Percentiles rank a stretch among this genome's conserved stretches.
Conservation (phyloP, 768 basidiomycete genomes). For the Tylopilus sp. region DNA sequence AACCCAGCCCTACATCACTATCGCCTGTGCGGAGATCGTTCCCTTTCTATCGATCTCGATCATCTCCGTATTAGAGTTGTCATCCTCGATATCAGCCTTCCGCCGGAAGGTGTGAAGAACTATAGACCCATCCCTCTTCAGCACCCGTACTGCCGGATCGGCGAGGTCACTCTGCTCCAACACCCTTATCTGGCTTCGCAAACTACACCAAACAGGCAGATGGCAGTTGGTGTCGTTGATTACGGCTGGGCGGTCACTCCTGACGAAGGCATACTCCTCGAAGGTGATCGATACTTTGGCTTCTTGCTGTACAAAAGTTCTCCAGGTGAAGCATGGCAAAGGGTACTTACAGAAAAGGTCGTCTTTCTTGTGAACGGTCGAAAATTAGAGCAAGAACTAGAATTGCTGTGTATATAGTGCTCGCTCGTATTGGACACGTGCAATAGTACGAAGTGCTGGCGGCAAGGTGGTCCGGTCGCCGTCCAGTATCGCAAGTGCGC, state of each 20-base stretch:
- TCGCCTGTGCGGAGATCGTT: slow-evolving; percentile 21
- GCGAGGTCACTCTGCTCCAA: slow-evolving; percentile 2
- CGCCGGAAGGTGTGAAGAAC: not conserved
- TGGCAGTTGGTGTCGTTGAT: slow-evolving; percentile 22
- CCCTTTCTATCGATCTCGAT: slow-evolving; percentile 5
- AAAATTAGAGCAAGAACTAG: slow-evolving; percentile 6
- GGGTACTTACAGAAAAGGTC: slow-evolving; percentile 13
- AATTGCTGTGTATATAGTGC: slow-evolving; percentile 1
- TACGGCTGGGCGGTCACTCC: slow-evolving; percentile 16
- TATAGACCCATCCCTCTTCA: not conserved
- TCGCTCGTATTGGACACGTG: no score
- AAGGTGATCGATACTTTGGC: slow-evolving; percentile 13
- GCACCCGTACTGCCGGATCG: slow-evolving; percentile 2
- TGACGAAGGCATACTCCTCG: slow-evolving; percentile 5
- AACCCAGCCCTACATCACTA: slow-evolving; percentile 10
- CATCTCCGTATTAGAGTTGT: slow-evolving; percentile 8
- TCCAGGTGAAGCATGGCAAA: slow-evolving; percentile 4
- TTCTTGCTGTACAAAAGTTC: slow-evolving; percentile 13
- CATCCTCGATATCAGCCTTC: slow-evolving; percentile 8
- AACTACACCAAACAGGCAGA: not conserved
- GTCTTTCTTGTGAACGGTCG: slow-evolving; percentile 12
- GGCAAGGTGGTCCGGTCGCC: no score
- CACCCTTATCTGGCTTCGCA: not conserved
- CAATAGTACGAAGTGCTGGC: no score
- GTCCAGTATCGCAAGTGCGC: no score